Conservation (phyloP, 1,139 yeast species). For the Blastobotrys serpentis region DNA sequence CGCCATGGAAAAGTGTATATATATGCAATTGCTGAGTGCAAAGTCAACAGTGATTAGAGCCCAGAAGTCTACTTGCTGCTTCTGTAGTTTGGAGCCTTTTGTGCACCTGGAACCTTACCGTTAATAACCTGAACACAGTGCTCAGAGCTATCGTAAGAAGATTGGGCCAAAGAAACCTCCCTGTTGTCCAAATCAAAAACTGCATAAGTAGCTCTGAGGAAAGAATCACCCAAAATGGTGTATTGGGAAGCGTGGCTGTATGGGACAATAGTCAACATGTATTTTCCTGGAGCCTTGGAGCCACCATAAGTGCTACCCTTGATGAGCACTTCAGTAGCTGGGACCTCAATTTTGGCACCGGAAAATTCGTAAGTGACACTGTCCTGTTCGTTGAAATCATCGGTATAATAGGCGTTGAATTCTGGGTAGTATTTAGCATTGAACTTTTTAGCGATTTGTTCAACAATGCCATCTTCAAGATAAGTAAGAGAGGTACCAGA, state of each 20-base stretch:
- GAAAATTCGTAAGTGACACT: conserved; percentile 29
- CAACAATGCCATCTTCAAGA: conserved; percentile 25
- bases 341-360: conserved; percentile 32
- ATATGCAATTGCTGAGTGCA: too few relatives aligned
- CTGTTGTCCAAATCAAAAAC: conserved; percentile 66
- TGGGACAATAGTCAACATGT: conserved; percentile 19
- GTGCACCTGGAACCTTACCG: conserved; percentile 14
- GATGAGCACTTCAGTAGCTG: conserved; percentile 30
- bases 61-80: conserved; percentile 2
- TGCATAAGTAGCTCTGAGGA: conserved; percentile 64
- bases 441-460: conserved; percentile 24
- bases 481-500: conserved; percentile 37
- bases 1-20: not conserved
- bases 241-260: conserved; percentile 30
- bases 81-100: conserved; percentile 9
- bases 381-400: conserved; percentile 23
- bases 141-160: conserved; percentile 7
- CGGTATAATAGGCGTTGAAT: conserved; percentile 20
- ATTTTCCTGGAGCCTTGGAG: conserved; percentile 17
- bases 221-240: conserved; percentile 62
- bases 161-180: conserved; percentile 57
- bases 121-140: conserved; percentile 9
- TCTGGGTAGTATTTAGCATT: conserved; percentile 20
- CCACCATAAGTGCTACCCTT: conserved; percentile 17
- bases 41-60: not conserved